Evolutionary conservation across 495 filamentous ascomycete genomes (phyloP).

Genomic region (Penicillium coprophilum): DNA sequence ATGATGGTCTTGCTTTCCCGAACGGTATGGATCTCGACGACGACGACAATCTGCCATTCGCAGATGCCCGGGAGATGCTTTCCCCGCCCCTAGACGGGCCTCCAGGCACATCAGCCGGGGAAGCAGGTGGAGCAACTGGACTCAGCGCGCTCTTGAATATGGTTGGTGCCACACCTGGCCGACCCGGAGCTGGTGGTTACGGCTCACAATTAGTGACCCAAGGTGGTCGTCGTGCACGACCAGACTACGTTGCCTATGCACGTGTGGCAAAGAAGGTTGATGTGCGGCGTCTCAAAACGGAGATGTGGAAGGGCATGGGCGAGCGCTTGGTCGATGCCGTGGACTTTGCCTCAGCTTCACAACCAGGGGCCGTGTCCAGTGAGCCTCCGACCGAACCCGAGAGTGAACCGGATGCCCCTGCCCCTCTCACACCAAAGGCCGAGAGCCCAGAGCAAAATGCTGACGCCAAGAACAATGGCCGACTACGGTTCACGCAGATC

Average conservation of each 20-base stretch:
- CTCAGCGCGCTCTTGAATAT: conserved; percentile 44
- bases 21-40: conserved; percentile 63
- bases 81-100: conserved; percentile 62
- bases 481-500: conserved; percentile 80
- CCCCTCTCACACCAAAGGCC: conserved; percentile 37
- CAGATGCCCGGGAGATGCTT: conserved; percentile 88
- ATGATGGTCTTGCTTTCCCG: conserved; percentile 79
- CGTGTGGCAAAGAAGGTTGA: conserved; percentile 99
- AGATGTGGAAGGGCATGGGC: conserved; percentile 91
- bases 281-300: conserved; percentile 87
- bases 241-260: conserved; percentile 96
- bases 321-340: conserved; percentile 42
- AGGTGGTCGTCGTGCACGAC: conserved; percentile 68
- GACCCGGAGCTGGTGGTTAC: conserved; percentile 61
- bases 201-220: conserved; percentile 93
- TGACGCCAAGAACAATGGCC: conserved; percentile 35
- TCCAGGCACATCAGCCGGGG: conserved; percentile 39
- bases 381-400: conserved; percentile 27
- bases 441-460: conserved; percentile 24
- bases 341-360: conserved; percentile 34
- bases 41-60: conserved; percentile 82
- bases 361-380: conserved; percentile 25
- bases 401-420: conserved; percentile 30
- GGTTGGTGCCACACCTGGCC: conserved; percentile 45
- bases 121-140: conserved; percentile 37